These are phyloP conservation scores for Firmiana major DNA, from an alignment of 345 rosid species.

Conservation along the genomic window DNA sequence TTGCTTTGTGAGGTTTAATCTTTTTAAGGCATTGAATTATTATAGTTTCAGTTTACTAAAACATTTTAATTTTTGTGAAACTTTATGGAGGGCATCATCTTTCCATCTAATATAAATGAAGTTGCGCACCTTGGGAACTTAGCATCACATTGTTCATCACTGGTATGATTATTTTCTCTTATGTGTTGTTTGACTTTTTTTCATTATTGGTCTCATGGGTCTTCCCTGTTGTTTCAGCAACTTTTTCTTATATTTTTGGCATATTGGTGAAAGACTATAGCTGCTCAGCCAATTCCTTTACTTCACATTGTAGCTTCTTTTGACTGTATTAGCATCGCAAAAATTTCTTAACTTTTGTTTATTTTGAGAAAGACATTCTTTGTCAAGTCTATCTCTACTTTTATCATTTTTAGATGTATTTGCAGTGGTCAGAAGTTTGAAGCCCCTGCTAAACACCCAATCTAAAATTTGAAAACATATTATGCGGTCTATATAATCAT, in stretches of 20 bases:
- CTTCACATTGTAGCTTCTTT: not conserved
- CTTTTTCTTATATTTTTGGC: not conserved
- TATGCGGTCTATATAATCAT: not conserved
- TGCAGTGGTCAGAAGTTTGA: not conserved
- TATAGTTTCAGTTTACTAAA: conserved; percentile 13
- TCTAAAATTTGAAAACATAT: not conserved
- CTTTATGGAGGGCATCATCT: conserved; percentile 52
- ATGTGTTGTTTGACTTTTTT: not conserved
- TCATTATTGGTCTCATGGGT: not conserved
- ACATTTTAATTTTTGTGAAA: not conserved
- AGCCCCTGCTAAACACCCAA: not conserved
- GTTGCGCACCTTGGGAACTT: conserved; percentile 67
- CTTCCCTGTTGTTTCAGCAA: not conserved
- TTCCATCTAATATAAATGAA: conserved; percentile 49
- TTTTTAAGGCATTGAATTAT: not conserved
- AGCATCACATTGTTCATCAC: conserved; percentile 55
- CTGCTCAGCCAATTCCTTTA: not conserved
- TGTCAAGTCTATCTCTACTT: not conserved
- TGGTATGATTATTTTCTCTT: conserved; percentile 42
- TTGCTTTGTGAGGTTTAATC: not conserved
- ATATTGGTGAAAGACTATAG: not conserved
- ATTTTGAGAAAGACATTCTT: not conserved
- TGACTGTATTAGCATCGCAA: not conserved
- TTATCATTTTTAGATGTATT: not conserved
- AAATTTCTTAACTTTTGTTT: no score